Conservation (phyloP, 164 flowering plant genomes). For the Saururus chinensis region DNA sequence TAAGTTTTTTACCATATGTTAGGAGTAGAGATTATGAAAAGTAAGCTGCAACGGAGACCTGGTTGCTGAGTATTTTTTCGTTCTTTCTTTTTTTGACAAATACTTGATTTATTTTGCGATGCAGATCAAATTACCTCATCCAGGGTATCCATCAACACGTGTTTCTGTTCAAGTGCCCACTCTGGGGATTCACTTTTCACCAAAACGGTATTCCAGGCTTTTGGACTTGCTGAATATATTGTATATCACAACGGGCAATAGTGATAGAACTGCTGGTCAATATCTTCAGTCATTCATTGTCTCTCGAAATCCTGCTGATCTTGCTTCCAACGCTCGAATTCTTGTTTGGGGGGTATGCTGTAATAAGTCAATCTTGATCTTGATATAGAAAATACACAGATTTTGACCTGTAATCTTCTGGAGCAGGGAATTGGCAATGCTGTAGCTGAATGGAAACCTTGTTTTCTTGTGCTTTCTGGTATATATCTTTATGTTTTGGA, state of each 20-base stretch:
- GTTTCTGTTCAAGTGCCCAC: slow-evolving; percentile 88
- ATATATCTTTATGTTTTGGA: slow-evolving; percentile 78
- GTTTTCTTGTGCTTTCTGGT: slow-evolving; percentile 78
- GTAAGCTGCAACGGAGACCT: too few relatives aligned
- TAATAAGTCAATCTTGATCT: too few relatives aligned
- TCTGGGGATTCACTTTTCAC: slow-evolving; percentile 89
- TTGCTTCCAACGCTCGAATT: slow-evolving; percentile 61
- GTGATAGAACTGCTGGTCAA: slow-evolving; percentile 25
- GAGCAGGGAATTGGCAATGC: slow-evolving; percentile 93
- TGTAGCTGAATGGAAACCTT: slow-evolving; percentile 88
- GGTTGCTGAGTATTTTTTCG: too few relatives aligned
- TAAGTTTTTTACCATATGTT: slow-evolving; percentile 11
- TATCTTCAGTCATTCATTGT: slow-evolving; percentile 26
- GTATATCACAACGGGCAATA: slow-evolving; percentile 34
- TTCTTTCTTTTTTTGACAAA: too few relatives aligned
- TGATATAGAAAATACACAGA: not conserved
- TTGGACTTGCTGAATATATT: slow-evolving; percentile 61
- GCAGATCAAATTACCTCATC: slow-evolving; percentile 85
- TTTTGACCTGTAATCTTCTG: not conserved
- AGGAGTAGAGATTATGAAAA: too few relatives aligned
- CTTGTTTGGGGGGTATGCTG: slow-evolving; percentile 85
- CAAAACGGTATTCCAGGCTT: slow-evolving; percentile 58
- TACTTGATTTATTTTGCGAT: not conserved
- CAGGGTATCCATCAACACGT: slow-evolving; percentile 77
- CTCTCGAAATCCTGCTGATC: slow-evolving; percentile 73